A percentile compares a stretch with the other conserved stretches of the same genome.
Evolutionary conservation across 2,329 filamentous ascomycete genomes (phyloP).

Genomic region (Calonectria crousiana): DNA sequence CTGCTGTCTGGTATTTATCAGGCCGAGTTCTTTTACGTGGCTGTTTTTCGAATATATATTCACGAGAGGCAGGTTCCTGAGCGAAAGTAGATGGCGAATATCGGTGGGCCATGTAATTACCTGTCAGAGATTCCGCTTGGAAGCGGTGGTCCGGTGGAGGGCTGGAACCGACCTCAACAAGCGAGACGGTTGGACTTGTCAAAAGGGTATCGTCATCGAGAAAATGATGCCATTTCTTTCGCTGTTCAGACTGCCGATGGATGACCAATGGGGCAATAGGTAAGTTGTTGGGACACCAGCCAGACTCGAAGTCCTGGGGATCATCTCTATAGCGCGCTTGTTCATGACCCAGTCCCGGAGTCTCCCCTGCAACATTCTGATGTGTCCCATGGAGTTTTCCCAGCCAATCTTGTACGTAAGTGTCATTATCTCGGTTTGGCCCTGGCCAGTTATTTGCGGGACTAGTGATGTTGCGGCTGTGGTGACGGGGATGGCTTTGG

Average conservation of each 20-base stretch:
- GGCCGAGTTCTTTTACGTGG: constrained; percentile 67
- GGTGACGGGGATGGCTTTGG: background rate
- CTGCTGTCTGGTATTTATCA: constrained; percentile 65
- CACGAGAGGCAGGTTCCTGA: background rate
- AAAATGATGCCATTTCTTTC: background rate
- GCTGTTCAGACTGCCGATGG: background rate
- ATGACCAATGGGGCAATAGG: constrained; percentile 5
- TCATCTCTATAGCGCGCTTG: background rate
- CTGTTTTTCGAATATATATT: constrained; percentile 58
- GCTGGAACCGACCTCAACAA: background rate
- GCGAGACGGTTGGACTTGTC: constrained; percentile 8
- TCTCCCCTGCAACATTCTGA: background rate
- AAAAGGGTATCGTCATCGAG: constrained; percentile 3
- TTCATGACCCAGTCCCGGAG: background rate
- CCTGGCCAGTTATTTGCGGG: background rate
- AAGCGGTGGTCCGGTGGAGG: background rate
- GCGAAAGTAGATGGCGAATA: constrained; percentile 1
- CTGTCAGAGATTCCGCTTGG: constrained; percentile 15
- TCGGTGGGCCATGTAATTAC: constrained; percentile 8
- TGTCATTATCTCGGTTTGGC: background rate
- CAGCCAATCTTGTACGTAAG: constrained; percentile 2
- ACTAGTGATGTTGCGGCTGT: background rate
- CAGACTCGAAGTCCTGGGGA: background rate
- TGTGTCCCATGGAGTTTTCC: background rate
- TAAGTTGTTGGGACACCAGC: constrained; percentile 22